Base-by-base conservation (phyloP, 108 stramenopile genomes). In the Skeletonema marinoi region DNA sequence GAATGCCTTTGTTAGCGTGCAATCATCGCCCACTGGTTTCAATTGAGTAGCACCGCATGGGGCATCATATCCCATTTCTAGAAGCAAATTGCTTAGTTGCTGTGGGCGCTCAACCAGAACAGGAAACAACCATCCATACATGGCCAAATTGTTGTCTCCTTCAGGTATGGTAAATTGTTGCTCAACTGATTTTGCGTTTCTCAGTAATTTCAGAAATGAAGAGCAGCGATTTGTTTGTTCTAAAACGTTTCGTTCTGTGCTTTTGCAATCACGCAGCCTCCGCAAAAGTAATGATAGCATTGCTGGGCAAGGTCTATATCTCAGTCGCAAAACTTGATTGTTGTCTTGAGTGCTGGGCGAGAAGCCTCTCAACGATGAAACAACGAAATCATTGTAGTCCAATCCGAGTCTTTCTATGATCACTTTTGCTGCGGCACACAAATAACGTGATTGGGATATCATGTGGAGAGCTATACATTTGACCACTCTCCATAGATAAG, bases 21-120 rank as follows among this genome's bases (percentile, higher is more conserved):
- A 65, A 59, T 71, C 46, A 12, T 30, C 31, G 36, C 58, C 32
- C 29, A 88, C 66, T 64, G 86, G 90, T 59, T 72, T 74, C 54
- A 95, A 69, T 75, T 95, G 93, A 17, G 93, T 91, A 38, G 89
- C 70, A 33, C 93, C 91, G 19, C 72, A 66, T 0, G 90, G 84
- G 17, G 83, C 89, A 70, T 95, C 93, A 60, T 68, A 90, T 19
- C 93, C 93, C 42, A 44, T 56, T 3, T 71, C 13, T 66, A 89
- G 39, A 21, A 83, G 68, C 7, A 12, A 8, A 46, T 69, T 46
- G 72, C 90, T 87, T 14, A 81, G 41, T 2, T 35, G 67, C 13
- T 70, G 36, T 3, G 89, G 87, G 48, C 87, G 46, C 4, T 70
- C 41, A 39, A 78, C 78, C 36, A 64, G 21, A 14, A 94, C 64